phyloP scores from a whole-genome alignment of 257 asterid genomes.

The Fraxinus anomala region DNA sequence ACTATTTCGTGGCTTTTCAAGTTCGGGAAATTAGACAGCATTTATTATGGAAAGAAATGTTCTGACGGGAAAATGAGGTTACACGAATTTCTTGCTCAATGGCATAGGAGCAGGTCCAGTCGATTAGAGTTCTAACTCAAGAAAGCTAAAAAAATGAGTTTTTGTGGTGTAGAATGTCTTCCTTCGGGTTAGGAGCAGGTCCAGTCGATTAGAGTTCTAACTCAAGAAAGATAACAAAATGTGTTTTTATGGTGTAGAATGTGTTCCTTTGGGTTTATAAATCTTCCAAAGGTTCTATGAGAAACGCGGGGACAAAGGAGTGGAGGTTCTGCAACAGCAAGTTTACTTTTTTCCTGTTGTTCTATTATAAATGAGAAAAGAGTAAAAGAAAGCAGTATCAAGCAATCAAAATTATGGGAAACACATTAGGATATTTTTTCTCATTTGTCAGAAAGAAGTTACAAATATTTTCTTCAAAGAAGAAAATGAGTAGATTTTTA shows the following conservation, averaged over 20 bases:
- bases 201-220: neutral
- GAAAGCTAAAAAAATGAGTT: neutral
- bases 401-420: neutral
- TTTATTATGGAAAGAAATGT: neutral
- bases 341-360: neutral
- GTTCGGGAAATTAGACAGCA: neutral
- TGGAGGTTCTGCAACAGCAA: neutral
- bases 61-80: neutral
- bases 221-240: neutral
- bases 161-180: neutral
- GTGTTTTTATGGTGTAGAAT: neutral
- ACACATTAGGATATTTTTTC: neutral
- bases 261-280: neutral
- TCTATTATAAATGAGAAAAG: neutral
- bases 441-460: neutral
- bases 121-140: neutral
- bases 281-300: neutral
- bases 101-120: neutral
- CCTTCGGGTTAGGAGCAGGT: neutral
- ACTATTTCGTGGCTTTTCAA: neutral
- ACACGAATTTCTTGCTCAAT: neutral
- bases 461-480: neutral
- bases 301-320: neutral
- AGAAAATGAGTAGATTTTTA: neutral
- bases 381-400: neutral